Evolutionary conservation across 2,329 filamentous ascomycete genomes (phyloP), one percentile per base, ranked within the genome.

Genomic region (Colletotrichum simmondsii): DNA sequence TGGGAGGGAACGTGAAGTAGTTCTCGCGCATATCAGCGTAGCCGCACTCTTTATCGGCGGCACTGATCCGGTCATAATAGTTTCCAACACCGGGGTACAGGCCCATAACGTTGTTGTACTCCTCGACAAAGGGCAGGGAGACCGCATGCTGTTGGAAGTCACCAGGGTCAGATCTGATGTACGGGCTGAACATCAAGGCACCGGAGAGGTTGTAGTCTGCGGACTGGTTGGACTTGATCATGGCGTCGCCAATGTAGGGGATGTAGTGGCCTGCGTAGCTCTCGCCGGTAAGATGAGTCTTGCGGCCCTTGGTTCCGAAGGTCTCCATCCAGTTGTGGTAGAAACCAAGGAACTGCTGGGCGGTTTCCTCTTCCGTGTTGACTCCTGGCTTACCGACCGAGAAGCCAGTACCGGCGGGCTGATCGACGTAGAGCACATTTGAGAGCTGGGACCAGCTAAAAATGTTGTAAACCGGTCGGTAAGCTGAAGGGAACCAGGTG

Each of bases 271-370:
- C 93, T 0, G 89, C 92, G 76, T 93, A 95, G 0, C 88, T 92
- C 80, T 94, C 93, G 10, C 93, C 94, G 0, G 92, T 87, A 72
- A 97, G 89, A 80, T 92, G 95, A 14, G 95, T 88, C 75, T 93
- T 93, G 77, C 88, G 90, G n/a, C 88, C 87, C n/a, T 93, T 87
- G 76, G 94, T 85, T 22, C 82, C 85, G 75, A 95, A 95, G 0
- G 91, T 91, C 52, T 93, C 85, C 72, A 94, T 83, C 76, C 95
- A 95, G 83, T 94, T 94, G 83, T 92, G 91, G 87, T 91, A 95
- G 83, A 95, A 97, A 60, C 92, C 92, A 12, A 93, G 85, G 80
- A 96, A 94, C 76, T 95, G 89, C 28, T 84, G 81, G 0, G 92
- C 92, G 1, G 92, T 86, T 75, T 95, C 92, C 35, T 90, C 87